Evolutionary conservation across 306 rosid genomes (phyloP).

Genomic region (Vigna nakashimae): DNA sequence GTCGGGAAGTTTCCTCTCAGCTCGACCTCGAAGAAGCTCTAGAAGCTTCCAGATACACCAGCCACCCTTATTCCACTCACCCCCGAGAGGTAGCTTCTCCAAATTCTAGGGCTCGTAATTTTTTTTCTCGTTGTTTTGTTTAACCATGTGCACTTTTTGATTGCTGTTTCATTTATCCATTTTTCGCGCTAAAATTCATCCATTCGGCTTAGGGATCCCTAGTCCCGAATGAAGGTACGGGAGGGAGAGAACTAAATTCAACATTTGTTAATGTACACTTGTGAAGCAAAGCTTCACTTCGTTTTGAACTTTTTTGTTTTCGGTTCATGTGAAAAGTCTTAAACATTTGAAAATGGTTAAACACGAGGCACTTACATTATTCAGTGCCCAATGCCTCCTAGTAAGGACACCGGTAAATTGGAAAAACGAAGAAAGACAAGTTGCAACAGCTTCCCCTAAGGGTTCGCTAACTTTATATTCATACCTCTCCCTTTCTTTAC

Average conservation of each 20-base stretch:
- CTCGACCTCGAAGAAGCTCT: conserved; percentile 95
- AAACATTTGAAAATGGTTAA: neutral
- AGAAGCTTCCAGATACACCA: conserved; percentile 89
- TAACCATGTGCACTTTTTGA: neutral
- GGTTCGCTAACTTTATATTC: no score
- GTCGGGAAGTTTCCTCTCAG: conserved; percentile 82
- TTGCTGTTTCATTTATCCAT: neutral
- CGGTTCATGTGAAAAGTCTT: neutral
- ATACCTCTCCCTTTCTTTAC: neutral
- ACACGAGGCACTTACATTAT: no score
- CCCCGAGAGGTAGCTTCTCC: conserved; percentile 78
- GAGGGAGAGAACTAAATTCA: neutral
- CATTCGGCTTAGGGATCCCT: neutral
- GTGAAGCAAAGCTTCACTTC: neutral
- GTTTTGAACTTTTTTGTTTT: conserved; percentile 20
- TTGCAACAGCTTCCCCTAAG: neutral
- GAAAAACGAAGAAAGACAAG: neutral
- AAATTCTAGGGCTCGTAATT: neutral
- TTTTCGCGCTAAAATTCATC: neutral
- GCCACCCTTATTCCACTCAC: conserved; percentile 88
- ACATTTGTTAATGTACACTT: conserved; percentile 1
- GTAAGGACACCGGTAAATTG: neutral
- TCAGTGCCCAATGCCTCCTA: neutral
- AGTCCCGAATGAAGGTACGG: neutral
- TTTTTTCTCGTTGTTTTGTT: neutral